These are phyloP conservation scores for Fusarium abutilonis DNA, from an alignment of 2,329 filamentous ascomycete species.

Conservation along the genomic window DNA sequence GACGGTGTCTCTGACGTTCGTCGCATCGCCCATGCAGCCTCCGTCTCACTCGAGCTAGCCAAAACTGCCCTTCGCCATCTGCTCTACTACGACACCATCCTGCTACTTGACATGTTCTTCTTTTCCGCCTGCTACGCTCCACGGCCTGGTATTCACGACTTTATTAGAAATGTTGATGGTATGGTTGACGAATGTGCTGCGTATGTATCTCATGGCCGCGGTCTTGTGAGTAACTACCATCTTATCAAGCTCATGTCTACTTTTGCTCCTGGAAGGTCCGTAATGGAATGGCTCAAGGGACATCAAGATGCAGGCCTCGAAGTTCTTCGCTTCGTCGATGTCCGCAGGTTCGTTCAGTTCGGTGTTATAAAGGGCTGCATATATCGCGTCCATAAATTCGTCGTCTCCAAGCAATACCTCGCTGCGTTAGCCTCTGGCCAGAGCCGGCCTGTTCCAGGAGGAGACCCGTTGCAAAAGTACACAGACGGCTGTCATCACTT, in stretches of 20 bases:
- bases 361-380: conserved; percentile 94
- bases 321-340: conserved; percentile 80
- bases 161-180: conserved; percentile 76
- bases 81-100: conserved; percentile 89
- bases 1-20: conserved; percentile 92
- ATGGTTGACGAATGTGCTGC: conserved; percentile 87
- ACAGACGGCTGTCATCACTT: conserved; percentile 80
- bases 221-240: conserved; percentile 65
- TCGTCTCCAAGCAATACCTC: conserved; percentile 73
- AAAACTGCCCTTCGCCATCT: conserved; percentile 88
- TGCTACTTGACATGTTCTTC: conserved; percentile 94
- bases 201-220: conserved; percentile 73
- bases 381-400: conserved; percentile 92
- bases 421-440: conserved; percentile 65
- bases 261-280: conserved; percentile 83
- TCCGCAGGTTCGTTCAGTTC: conserved; percentile 92
- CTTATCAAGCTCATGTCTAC: conserved; percentile 86
- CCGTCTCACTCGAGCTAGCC: conserved; percentile 86
- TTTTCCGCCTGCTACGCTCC: conserved; percentile 92
- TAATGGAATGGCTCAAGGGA: conserved; percentile 85
- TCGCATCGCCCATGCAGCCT: conserved; percentile 83
- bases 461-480: conserved; percentile 70
- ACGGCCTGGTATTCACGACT: conserved; percentile 78
- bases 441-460: conserved; percentile 53
- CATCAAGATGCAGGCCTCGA: conserved; percentile 73